These are phyloP conservation scores for Lactarius quietus DNA, from an alignment of 768 basidiomycete species.

Conservation along the genomic window DNA sequence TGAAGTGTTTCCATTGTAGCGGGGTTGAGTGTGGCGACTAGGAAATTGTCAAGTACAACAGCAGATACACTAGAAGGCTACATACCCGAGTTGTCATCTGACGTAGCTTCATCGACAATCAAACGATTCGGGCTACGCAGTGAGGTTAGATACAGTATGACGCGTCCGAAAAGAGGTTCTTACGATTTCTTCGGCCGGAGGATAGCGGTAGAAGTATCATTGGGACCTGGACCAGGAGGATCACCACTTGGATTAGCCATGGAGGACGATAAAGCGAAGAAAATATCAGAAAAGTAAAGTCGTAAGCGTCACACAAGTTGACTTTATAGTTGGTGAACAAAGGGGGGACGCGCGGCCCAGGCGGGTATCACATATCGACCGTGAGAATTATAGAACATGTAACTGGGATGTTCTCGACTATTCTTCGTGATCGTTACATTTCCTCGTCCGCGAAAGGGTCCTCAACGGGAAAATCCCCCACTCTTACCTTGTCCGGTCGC, in stretches of 20 bases:
- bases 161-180: slow-evolving; percentile 33
- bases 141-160: slow-evolving; percentile 23
- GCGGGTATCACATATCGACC: slow-evolving; percentile 2
- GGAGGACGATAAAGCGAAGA: slow-evolving; percentile 8
- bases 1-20: slow-evolving; percentile 93
- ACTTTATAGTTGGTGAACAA: slow-evolving; percentile 18
- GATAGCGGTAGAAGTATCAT: slow-evolving; percentile 94
- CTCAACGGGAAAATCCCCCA: slow-evolving; percentile 86
- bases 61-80: background rate
- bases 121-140: slow-evolving; percentile 85
- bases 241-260: slow-evolving; percentile 85
- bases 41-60: background rate
- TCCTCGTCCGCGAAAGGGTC: slow-evolving; percentile 77
- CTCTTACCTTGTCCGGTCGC: slow-evolving; percentile 69
- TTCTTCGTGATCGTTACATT: slow-evolving; percentile 42
- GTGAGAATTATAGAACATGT: slow-evolving; percentile 13
- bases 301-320: background rate
- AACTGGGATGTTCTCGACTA: slow-evolving; percentile 15
- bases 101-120: slow-evolving; percentile 90
- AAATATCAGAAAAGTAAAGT: slow-evolving; percentile 2
- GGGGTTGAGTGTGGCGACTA: slow-evolving; percentile 93
- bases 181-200: slow-evolving; percentile 97
- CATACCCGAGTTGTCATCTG: slow-evolving; percentile 95
- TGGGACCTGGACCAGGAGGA: slow-evolving; percentile 74
- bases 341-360: slow-evolving; percentile 26